A percentile compares a stretch with the other conserved stretches of the same genome.
Conservation (phyloP, 2,329 filamentous ascomycete species). For the Metarhizium sp. region DNA sequence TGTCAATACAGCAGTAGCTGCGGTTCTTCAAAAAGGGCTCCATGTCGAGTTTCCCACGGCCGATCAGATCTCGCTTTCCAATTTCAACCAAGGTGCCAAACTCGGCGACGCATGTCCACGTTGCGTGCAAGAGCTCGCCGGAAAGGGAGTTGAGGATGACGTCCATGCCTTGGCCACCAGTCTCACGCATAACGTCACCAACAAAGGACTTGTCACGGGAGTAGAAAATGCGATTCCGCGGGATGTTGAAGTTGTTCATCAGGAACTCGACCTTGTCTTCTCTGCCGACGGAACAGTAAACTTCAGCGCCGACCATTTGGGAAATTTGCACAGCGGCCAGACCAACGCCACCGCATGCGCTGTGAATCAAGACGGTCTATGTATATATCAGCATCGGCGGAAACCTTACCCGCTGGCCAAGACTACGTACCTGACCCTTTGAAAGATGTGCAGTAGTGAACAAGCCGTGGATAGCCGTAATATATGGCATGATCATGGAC, state of each 20-base stretch:
- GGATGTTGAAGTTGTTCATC: slow-evolving; percentile 15
- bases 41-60: slow-evolving; percentile 32
- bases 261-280: slow-evolving; percentile 19
- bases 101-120: slow-evolving; percentile 30
- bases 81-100: slow-evolving; percentile 33
- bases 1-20: slow-evolving; percentile 13
- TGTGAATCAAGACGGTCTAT: slow-evolving; percentile 20
- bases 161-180: slow-evolving; percentile 17
- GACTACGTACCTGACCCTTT: too few species aligned
- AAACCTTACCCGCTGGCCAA: accelerated
- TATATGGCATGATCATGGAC: too few species aligned
- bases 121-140: slow-evolving; percentile 25
- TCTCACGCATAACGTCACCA: slow-evolving; percentile 12
- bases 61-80: slow-evolving; percentile 28
- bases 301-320: slow-evolving; percentile 7
- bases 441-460: too few species aligned
- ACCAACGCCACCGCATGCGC: slow-evolving; percentile 21
- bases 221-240: slow-evolving; percentile 7
- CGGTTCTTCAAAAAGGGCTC: slow-evolving; percentile 24
- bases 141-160: slow-evolving; percentile 26
- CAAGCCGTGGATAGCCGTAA: too few species aligned
- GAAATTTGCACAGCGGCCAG: slow-evolving; percentile 19
- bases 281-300: slow-evolving; percentile 22
- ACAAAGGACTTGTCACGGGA: slow-evolving; percentile 20
- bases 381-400: too few species aligned